Percentiles rank a stretch among this genome's conserved stretches.
These are phyloP conservation scores for Anastatica hierochuntica DNA, from an alignment of 345 rosid genomes.

Conservation along the genomic window DNA sequence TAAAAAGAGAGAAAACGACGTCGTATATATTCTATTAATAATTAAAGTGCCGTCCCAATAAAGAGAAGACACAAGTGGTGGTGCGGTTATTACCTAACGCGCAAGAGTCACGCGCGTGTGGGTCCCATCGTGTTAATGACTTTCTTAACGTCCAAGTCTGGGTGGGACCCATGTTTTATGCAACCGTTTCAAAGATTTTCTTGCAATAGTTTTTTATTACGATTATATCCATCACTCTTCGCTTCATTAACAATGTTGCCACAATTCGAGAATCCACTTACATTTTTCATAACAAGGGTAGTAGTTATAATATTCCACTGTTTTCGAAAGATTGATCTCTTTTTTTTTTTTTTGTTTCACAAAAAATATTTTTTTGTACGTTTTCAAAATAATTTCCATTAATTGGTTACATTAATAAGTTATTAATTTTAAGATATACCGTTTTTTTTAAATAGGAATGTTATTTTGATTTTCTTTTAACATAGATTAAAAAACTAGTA, in stretches of 20 bases:
- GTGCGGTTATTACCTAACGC: constrained; percentile 7
- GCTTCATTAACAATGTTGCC: constrained; percentile 2
- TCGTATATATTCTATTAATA: constrained; percentile 21
- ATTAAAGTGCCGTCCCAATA: constrained; percentile 15
- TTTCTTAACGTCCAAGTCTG: constrained; percentile 22
- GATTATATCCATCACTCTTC: background rate
- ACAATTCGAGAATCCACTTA: background rate
- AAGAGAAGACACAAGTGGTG: constrained; percentile 25
- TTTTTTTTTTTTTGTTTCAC: no score
- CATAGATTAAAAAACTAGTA: no score
- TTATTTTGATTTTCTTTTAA: no score
- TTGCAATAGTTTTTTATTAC: background rate
- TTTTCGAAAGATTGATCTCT: no score
- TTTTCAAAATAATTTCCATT: no score
- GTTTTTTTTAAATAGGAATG: no score
- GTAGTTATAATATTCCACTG: no score
- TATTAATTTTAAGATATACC: no score
- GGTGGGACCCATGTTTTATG: constrained; percentile 20
- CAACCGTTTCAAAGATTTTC: constrained; percentile 22
- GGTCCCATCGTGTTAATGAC: constrained; percentile 14
- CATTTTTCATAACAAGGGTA: no score
- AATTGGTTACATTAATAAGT: no score
- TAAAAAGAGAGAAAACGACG: constrained; percentile 21
- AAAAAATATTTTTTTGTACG: no score
- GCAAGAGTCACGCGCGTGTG: constrained; percentile 18